Conservation (phyloP, 225 moss, liverwort and hornwort species). For the Anthoceros angustus region DNA sequence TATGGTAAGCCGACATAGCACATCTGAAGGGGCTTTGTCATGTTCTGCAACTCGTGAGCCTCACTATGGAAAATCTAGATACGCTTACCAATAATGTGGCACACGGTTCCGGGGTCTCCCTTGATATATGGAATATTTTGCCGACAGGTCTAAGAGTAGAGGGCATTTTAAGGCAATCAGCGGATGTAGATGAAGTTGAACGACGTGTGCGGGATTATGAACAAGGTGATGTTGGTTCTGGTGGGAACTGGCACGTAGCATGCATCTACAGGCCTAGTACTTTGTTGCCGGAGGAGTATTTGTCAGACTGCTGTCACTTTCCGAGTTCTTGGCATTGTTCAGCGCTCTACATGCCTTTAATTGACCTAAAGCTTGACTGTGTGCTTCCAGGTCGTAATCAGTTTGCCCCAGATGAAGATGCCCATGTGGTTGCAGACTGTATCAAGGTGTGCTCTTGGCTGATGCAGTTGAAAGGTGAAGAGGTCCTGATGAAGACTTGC, state of each 20-base stretch:
- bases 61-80: too few species aligned
- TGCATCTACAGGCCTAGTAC: too few species aligned
- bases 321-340: neutral
- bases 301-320: too few species aligned
- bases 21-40: neutral
- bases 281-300: too few species aligned
- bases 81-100: too few species aligned
- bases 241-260: too few species aligned
- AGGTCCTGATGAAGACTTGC: neutral
- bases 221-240: constrained; percentile 24
- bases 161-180: constrained; percentile 90
- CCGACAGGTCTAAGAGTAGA: constrained; percentile 68
- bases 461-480: neutral
- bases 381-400: constrained; percentile 17
- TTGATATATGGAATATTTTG: neutral
- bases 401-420: constrained; percentile 87
- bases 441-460: constrained; percentile 39
- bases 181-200: constrained; percentile 94
- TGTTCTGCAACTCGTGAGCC: too few species aligned
- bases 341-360: constrained; percentile 15
- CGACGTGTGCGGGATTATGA: constrained; percentile 89
- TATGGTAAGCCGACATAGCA: constrained; percentile 28
- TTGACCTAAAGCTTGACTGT: too few species aligned
- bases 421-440: constrained; percentile 93
- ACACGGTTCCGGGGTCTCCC: too few species aligned